Evolutionary conservation across 371 early-diverging fungal genomes (phyloP).

Genomic region (Mucor indicus): DNA sequence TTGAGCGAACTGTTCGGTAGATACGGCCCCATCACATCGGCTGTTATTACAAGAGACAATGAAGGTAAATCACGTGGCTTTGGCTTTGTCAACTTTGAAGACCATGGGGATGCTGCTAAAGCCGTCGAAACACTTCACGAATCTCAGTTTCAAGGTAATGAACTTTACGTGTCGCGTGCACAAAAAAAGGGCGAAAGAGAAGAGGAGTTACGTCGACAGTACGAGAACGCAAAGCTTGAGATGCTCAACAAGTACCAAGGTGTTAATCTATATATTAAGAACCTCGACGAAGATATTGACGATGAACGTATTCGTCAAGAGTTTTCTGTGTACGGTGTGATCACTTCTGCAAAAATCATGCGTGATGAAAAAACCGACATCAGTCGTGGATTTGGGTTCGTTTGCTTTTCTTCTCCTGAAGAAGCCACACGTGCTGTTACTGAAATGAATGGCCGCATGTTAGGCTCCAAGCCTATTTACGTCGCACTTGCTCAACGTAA

Average conservation of each 20-base stretch:
- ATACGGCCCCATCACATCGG: constrained; percentile 79
- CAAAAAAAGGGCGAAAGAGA: constrained; percentile 94
- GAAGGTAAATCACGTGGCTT: constrained; percentile 76
- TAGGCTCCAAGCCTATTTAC: constrained; percentile 85
- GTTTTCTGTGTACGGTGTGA: constrained; percentile 83
- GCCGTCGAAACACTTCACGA: constrained; percentile 88
- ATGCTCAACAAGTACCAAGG: constrained; percentile 88
- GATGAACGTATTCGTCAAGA: constrained; percentile 84
- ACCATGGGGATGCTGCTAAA: constrained; percentile 74
- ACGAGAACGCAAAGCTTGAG: constrained; percentile 80
- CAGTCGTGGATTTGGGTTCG: constrained; percentile 73
- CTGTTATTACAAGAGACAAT: constrained; percentile 59
- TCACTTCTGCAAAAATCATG: constrained; percentile 91
- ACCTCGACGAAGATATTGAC: constrained; percentile 84
- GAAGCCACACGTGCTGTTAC: constrained; percentile 76
- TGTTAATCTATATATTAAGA: constrained; percentile 91
- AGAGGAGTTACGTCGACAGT: constrained; percentile 82
- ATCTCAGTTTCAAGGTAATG: constrained; percentile 72
- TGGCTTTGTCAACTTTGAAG: constrained; percentile 89
- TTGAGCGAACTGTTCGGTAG: constrained; percentile 66
- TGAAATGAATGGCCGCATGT: constrained; percentile 80
- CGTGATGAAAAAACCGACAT: constrained; percentile 69
- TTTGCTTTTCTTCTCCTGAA: constrained; percentile 75
- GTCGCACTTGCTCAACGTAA: constrained; percentile 92
- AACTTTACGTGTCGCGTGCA: constrained; percentile 88